A percentile compares a stretch with the other conserved stretches of the same genome.
phyloP scores from a whole-genome alignment of 1,284 basidiomycete species.

The Trichosporon coremiiforme region DNA sequence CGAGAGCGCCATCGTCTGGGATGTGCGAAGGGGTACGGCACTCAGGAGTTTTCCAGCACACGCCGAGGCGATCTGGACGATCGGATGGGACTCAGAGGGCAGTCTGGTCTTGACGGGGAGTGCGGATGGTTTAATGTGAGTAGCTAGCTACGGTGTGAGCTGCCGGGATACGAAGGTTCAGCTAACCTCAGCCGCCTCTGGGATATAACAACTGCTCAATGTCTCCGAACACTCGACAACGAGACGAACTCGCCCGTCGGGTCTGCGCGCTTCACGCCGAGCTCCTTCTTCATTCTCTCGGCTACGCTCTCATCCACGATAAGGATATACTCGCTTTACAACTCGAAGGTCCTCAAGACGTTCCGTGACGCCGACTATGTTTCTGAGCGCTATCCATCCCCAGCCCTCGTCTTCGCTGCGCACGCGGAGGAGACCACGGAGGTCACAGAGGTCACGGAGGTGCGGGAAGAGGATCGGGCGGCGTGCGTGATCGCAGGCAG shows the following conservation, averaged over 20 bases:
- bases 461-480: not conserved
- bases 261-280: conserved; percentile 74
- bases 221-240: conserved; percentile 93
- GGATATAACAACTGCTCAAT: conserved; percentile 95
- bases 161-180: not conserved
- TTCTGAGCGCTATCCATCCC: conserved; percentile 43
- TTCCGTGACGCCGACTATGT: conserved; percentile 55
- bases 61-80: conserved; percentile 91
- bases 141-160: conserved; percentile 26
- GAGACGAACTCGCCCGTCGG: conserved; percentile 92
- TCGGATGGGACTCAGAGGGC: conserved; percentile 91
- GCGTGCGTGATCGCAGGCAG: conserved; percentile 78
- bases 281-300: conserved; percentile 82
- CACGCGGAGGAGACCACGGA: not conserved
- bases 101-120: conserved; percentile 89
- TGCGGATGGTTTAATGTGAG: conserved; percentile 95
- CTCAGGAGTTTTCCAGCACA: conserved; percentile 87
- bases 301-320: conserved; percentile 91
- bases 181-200: conserved; percentile 74
- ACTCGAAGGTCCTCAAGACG: conserved; percentile 89
- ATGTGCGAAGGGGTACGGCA: conserved; percentile 78
- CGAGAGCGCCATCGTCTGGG: conserved; percentile 94
- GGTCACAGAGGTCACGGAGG: no score
- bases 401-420: conserved; percentile 39
- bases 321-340: conserved; percentile 90